These are phyloP conservation scores for Globomyces sp. DNA, from an alignment of 371 early-diverging fungal species.

Conservation along the genomic window DNA sequence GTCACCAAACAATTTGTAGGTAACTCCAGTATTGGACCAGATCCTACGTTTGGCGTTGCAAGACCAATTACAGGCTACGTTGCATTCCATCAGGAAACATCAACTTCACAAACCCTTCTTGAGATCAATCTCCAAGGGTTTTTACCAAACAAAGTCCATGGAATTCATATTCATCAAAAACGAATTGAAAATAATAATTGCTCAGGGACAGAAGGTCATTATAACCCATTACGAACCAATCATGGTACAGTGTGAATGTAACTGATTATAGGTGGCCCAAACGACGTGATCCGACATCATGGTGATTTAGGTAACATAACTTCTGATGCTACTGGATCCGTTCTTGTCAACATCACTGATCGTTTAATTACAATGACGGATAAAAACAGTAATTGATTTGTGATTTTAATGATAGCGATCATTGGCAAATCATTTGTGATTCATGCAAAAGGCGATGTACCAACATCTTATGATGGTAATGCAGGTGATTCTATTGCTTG, in stretches of 20 bases:
- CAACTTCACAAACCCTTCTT: neutral
- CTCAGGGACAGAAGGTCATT: slow-evolving; percentile 28
- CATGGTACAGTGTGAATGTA: slow-evolving; percentile 53
- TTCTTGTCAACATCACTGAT: slow-evolving; percentile 55
- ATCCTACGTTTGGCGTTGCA: neutral
- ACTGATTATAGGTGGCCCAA: slow-evolving; percentile 45
- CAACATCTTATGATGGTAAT: slow-evolving; percentile 25
- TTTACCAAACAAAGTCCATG: slow-evolving; percentile 5
- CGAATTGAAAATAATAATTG: neutral
- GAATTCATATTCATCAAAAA: slow-evolving; percentile 9
- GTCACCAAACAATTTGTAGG: too few species aligned
- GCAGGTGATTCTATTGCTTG: slow-evolving; percentile 25
- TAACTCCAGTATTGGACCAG: neutral
- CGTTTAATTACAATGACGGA: slow-evolving; percentile 42
- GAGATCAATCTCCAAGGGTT: slow-evolving; percentile 5
- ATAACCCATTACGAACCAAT: slow-evolving; percentile 58
- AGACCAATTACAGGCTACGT: neutral
- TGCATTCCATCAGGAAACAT: neutral
- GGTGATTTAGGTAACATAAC: slow-evolving; percentile 86
- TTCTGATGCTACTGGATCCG: slow-evolving; percentile 55
- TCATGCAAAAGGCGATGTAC: slow-evolving; percentile 14
- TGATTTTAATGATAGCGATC: slow-evolving; percentile 45
- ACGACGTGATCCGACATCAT: slow-evolving; percentile 65
- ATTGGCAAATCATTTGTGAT: slow-evolving; percentile 24
- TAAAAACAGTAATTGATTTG: slow-evolving; percentile 46